Conservation (phyloP, 106 monocot genomes). For the Dendrobium catenatum region DNA sequence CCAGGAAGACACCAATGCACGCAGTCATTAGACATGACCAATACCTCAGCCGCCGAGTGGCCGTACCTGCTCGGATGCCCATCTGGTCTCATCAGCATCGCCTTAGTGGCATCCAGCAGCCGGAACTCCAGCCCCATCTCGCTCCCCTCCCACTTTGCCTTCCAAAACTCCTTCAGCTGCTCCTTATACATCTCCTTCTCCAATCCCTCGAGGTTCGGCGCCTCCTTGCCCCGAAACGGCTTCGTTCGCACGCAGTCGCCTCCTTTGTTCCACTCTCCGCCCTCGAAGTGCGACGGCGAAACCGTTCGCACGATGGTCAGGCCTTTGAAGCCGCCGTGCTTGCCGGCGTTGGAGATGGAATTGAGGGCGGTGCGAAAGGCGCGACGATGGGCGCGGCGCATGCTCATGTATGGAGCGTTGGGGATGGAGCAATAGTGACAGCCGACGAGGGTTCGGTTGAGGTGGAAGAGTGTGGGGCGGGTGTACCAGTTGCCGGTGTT, state of each 20-base stretch:
- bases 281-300: constrained; percentile 31
- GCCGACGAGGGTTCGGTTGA: constrained; percentile 4
- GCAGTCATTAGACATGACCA: constrained; percentile 16
- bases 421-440: constrained; percentile 15
- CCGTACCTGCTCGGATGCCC: constrained; percentile 32
- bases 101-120: constrained; percentile 22
- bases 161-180: constrained; percentile 25
- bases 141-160: constrained; percentile 14
- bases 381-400: constrained; percentile 14
- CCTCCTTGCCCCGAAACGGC: constrained; percentile 18
- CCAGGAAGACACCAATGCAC: constrained; percentile 43
- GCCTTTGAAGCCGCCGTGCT: not conserved
- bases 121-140: constrained; percentile 8
- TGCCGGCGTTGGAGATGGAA: constrained; percentile 3
- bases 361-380: constrained; percentile 22
- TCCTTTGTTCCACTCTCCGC: constrained; percentile 28
- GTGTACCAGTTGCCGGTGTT: constrained; percentile 28
- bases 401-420: not conserved
- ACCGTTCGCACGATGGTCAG: constrained; percentile 17
- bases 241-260: constrained; percentile 20
- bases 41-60: constrained; percentile 3
- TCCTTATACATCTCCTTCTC: constrained; percentile 19
- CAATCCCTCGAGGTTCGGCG: constrained; percentile 12
- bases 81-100: constrained; percentile 29
- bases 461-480: constrained; percentile 22